Evolutionary conservation across 495 filamentous ascomycete genomes (phyloP), one percentile per base, ranked within the genome.

Genomic region (Pyronema omphalodes): DNA sequence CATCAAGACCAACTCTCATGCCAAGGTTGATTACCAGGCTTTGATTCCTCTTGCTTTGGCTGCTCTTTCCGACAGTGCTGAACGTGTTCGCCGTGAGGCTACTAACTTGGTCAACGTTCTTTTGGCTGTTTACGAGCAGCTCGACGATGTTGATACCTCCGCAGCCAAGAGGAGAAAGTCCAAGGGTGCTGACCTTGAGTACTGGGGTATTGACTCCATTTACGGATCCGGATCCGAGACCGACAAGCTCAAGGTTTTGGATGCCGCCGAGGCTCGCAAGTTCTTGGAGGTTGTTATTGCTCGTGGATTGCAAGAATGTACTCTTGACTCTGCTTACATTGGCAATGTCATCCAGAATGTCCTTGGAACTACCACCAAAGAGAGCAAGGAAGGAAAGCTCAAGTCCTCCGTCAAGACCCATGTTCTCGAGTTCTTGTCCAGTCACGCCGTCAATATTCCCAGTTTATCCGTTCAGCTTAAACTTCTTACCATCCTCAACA

Each of bases 231-330:
- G 69, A 23, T 67, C 71, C 35, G 68, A 71, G 17, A 71, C 73
- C 0, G 68, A 74, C 33, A 59, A 68, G 3, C 56, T 86, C 15
- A 67, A 68, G 29, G 81, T 76, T 74, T 70, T 94, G n/a, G 67
- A 76, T 35, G 56, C 59, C 3, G 73, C 76, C 12, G 76, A 81
- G 44, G 69, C 67, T 2, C 65, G 73, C 15, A 76, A 76, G 47
- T 68, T 94, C 9, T 57, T 94, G 7, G 68, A 74, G 14, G 75
- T 73, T 15, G 69, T 81, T 19, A 65, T 95, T 35, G 62, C 84
- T 18, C 81, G 83, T 1, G 75, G 71, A 5, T 62, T 95, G 14
- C 88, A 94, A 62, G 88, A 94, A 66, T 88, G 80, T 59, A 73
- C 86, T 8, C 69, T 93, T 15, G 87, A 94, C 63, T 67, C 75